These are phyloP conservation scores for Jatropha multifida DNA, from an alignment of 441 rosid genomes.

Conservation along the genomic window DNA sequence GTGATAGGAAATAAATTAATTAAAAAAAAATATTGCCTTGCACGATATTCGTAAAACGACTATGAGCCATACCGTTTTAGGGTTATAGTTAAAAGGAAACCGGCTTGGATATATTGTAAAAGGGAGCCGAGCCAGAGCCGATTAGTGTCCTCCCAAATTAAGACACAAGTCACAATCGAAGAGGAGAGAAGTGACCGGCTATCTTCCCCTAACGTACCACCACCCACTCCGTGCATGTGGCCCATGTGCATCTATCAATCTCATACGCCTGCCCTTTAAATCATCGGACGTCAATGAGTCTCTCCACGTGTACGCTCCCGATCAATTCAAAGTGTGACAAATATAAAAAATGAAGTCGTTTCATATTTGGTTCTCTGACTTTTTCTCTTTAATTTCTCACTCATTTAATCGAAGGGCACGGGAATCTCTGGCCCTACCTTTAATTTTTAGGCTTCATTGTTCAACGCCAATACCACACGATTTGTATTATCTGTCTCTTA, in stretches of 20 bases:
- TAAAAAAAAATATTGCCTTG: no score
- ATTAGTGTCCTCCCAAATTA: neutral
- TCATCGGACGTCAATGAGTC: neutral
- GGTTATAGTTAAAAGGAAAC: no score
- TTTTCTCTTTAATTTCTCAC: neutral
- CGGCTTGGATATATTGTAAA: no score
- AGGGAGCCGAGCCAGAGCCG: conserved; percentile 24
- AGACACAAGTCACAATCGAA: neutral
- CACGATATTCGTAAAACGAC: no score
- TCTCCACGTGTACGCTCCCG: neutral
- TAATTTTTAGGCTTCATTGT: neutral
- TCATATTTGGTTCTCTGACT: neutral
- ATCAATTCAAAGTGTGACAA: neutral
- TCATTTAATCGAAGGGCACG: no score
- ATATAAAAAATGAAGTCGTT: neutral
- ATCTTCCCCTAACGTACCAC: conserved; percentile 11
- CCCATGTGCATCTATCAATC: conserved; percentile 21
- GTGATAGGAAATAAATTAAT: neutral
- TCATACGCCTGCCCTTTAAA: neutral
- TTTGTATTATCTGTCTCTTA: neutral
- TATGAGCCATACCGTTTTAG: no score
- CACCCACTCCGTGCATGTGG: conserved; percentile 21
- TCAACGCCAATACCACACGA: no score
- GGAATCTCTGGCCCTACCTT: neutral
- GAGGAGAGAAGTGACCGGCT: conserved; percentile 5